These are phyloP conservation scores for Arabidopsis lyrata DNA, from an alignment of 441 rosid species.

Conservation along the genomic window DNA sequence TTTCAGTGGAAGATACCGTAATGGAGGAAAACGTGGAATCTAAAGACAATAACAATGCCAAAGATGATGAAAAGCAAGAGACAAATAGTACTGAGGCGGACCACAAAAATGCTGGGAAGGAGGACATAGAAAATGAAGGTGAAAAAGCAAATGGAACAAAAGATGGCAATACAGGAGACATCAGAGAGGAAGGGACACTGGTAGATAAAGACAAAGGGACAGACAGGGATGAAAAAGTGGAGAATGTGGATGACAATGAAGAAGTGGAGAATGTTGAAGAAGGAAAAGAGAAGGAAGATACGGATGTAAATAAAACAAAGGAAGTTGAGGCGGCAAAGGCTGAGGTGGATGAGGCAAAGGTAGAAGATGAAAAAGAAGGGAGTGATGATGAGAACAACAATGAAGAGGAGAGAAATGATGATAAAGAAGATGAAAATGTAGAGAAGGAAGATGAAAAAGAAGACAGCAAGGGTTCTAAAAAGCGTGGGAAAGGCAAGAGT, in stretches of 20 bases:
- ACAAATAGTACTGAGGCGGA: slow-evolving; percentile 34
- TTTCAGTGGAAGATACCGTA: slow-evolving; percentile 43
- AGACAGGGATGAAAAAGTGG: slow-evolving; percentile 30
- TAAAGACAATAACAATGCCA: slow-evolving; percentile 10
- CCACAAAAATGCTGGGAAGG: slow-evolving; percentile 34
- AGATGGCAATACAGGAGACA: slow-evolving; percentile 20
- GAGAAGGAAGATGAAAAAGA: slow-evolving; percentile 47
- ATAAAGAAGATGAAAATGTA: slow-evolving; percentile 43
- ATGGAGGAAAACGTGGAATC: slow-evolving; percentile 36
- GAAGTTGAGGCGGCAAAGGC: slow-evolving; percentile 35
- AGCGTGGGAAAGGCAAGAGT: slow-evolving; percentile 54
- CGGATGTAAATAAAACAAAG: slow-evolving; percentile 26
- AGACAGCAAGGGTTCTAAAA: slow-evolving; percentile 55
- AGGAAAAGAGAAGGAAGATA: slow-evolving; percentile 27
- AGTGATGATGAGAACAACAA: slow-evolving; percentile 25
- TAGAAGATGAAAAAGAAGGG: slow-evolving; percentile 35
- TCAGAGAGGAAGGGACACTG: slow-evolving; percentile 32
- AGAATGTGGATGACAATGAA: slow-evolving; percentile 30
- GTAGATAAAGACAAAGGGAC: slow-evolving; percentile 37
- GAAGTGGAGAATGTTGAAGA: slow-evolving; percentile 38
- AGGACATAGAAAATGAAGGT: slow-evolving; percentile 11
- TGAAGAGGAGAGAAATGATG: slow-evolving; percentile 33
- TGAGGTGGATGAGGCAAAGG: slow-evolving; percentile 25
- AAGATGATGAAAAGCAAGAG: slow-evolving; percentile 39
- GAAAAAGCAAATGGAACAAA: slow-evolving; percentile 32